Conservation (phyloP, 164 flowering plant species). For the Umbellularia californica region DNA sequence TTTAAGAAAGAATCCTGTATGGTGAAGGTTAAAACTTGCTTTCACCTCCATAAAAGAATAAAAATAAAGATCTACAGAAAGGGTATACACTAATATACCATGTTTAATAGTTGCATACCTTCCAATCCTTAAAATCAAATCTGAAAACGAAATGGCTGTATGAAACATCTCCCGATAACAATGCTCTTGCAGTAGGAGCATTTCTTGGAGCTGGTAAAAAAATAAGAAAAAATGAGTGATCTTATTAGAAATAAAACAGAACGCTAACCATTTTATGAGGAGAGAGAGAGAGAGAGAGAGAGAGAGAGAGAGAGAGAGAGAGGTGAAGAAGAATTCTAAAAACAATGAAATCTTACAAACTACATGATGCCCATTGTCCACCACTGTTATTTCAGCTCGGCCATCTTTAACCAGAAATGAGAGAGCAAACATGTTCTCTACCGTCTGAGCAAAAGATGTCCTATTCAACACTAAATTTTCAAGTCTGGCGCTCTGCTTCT, state of each 20-base stretch:
- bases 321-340: too few species aligned
- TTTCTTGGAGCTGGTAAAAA: slow-evolving; percentile 63
- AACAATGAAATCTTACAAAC: slow-evolving; percentile 52
- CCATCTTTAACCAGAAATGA: slow-evolving; percentile 92
- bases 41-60: too few species aligned
- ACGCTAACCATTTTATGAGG: neutral
- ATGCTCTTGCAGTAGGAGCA: slow-evolving; percentile 64
- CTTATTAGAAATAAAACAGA: neutral
- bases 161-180: slow-evolving; percentile 55
- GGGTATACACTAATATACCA: too few species aligned
- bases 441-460: slow-evolving; percentile 76
- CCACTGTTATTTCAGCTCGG: slow-evolving; percentile 55
- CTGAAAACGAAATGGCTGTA: slow-evolving; percentile 79
- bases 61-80: too few species aligned
- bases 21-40: too few species aligned
- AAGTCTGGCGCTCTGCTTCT: slow-evolving; percentile 50
- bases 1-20: too few species aligned
- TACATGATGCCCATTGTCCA: slow-evolving; percentile 51
- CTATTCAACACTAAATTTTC: slow-evolving; percentile 66
- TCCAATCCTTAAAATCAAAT: slow-evolving; percentile 86
- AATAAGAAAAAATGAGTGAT: neutral
- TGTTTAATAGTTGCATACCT: slow-evolving; percentile 39
- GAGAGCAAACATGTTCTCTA: slow-evolving; percentile 85
- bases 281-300: too few species aligned
- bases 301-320: too few species aligned